Percentiles rank a stretch among this genome's conserved stretches.
phyloP scores from a whole-genome alignment of 169 alveolate genomes.

The Cryptosporidium sp. region DNA sequence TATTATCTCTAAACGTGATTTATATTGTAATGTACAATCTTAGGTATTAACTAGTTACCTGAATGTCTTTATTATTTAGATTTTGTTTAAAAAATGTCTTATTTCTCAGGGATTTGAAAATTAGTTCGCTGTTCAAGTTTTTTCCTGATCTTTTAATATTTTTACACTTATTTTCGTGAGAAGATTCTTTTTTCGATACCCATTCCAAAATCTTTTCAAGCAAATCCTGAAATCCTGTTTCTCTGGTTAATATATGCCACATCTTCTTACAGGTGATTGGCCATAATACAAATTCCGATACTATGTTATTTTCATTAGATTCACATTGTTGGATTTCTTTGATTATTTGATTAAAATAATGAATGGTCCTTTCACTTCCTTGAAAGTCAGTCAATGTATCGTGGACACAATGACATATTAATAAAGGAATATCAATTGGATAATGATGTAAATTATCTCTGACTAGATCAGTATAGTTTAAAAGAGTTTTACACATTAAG shows the following conservation, averaged over 20 bases:
- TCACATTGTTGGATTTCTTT: not conserved
- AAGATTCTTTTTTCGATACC: conserved; percentile 32
- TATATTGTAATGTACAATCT: no score
- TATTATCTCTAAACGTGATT: no score
- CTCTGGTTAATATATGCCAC: conserved; percentile 72
- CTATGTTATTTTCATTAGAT: not conserved
- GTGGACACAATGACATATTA: conserved; percentile 70
- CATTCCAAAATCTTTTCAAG: conserved; percentile 21
- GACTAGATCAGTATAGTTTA: conserved; percentile 6
- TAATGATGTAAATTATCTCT: conserved; percentile 5
- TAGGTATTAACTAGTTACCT: not conserved
- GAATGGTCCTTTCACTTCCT: conserved; percentile 53
- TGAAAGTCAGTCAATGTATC: conserved; percentile 67
- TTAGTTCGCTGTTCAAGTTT: not conserved
- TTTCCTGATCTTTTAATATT: conserved; percentile 1
- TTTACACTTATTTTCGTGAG: conserved; percentile 8
- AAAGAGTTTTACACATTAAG: conserved; percentile 46
- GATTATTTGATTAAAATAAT: not conserved
- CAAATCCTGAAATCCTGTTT: conserved; percentile 55
- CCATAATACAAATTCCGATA: conserved; percentile 42
- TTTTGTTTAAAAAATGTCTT: not conserved
- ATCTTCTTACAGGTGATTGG: conserved; percentile 58
- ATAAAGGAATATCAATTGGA: conserved; percentile 48
- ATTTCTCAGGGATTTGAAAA: conserved; percentile 17
- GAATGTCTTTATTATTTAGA: not conserved